Base-by-base conservation (phyloP, 1,139 yeast species). In the Saccharomyces hybrid region DNA sequence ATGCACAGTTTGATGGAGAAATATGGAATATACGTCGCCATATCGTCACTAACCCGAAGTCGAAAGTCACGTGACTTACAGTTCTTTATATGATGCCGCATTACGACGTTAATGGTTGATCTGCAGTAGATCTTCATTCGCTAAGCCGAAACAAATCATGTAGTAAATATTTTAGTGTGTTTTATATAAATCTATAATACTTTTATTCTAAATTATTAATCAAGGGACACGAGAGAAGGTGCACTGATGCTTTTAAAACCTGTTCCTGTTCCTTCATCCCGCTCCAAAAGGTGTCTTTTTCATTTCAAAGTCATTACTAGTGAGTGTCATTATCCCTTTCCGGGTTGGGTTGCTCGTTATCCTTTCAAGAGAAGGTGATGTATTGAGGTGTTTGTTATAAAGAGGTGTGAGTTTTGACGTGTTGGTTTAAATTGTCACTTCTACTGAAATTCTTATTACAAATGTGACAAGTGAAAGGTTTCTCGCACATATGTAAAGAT, bases 391-490 rank as follows among this genome's bases (percentile, higher is more conserved):
- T 19, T 19, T 38, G 9, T 11, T 19, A 38, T 38, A 38, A 38
- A 19, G 44, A 38, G 21, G 58, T 49, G 63, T 86, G 95, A 2
- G 86, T 83, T 63, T 84, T 82, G 61, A 86, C 78, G 71, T 86
- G 93, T 71, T 85, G 91, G 50, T 84, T 79, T 64, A 86, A 73
- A 64, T 86, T 86, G 67, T 86, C 93, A 12, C 86, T 78, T 58
- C 93, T 75, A 58, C 89, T 83, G 63, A 86, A 86, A 66, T 82
- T 81, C 71, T 85, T 86, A 54, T 80, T 79, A 65, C 93, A 86
- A 31, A 80, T 75, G n/a, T 74, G 72, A 70, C 93, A 86, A 61
- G 78, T 83, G 69, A 79, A 86, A 0, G 93, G 93, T 68, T 84
- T 84, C 57, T 84, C 89, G 58, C 81, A 78, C 21, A 90, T 84